phyloP scores from a whole-genome alignment of 2,329 filamentous ascomycete species.

The Fusarium sambucinum region DNA sequence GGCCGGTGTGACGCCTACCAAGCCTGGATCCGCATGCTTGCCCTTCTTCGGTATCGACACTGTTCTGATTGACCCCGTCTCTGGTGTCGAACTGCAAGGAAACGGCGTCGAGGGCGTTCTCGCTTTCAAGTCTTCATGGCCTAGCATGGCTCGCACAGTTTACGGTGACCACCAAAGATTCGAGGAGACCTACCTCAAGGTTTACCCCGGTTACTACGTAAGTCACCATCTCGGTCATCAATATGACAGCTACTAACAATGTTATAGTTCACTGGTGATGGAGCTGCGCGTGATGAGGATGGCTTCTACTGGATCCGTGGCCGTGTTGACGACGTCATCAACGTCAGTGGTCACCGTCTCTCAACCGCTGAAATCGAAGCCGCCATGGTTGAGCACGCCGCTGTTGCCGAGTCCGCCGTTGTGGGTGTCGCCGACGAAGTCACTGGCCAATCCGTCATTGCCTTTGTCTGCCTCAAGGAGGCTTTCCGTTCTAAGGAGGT shows the following conservation, averaged over 20 bases:
- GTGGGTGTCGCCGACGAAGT: conserved; percentile 91
- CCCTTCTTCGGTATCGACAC: conserved; percentile 98
- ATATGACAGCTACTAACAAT: background rate
- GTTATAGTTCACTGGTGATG: conserved; percentile 82
- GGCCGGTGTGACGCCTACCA: conserved; percentile 89
- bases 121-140: conserved; percentile 94
- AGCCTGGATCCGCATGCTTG: conserved; percentile 90
- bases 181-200: conserved; percentile 95
- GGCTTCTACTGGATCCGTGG: conserved; percentile 99
- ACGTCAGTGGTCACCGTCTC: conserved; percentile 91
- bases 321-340: conserved; percentile 95
- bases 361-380: conserved; percentile 98
- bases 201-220: conserved; percentile 95
- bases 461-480: conserved; percentile 85
- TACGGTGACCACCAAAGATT: conserved; percentile 95
- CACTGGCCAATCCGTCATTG: conserved; percentile 92
- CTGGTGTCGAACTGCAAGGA: conserved; percentile 86
- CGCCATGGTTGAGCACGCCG: conserved; percentile 85
- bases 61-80: conserved; percentile 91
- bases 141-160: conserved; percentile 96
- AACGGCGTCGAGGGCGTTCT: conserved; percentile 95
- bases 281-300: conserved; percentile 90
- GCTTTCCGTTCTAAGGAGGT: conserved; percentile 66
- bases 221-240: conserved; percentile 49
- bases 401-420: conserved; percentile 90